Conservation (phyloP, 305 asterid genomes). For the Andrographis paniculata region DNA sequence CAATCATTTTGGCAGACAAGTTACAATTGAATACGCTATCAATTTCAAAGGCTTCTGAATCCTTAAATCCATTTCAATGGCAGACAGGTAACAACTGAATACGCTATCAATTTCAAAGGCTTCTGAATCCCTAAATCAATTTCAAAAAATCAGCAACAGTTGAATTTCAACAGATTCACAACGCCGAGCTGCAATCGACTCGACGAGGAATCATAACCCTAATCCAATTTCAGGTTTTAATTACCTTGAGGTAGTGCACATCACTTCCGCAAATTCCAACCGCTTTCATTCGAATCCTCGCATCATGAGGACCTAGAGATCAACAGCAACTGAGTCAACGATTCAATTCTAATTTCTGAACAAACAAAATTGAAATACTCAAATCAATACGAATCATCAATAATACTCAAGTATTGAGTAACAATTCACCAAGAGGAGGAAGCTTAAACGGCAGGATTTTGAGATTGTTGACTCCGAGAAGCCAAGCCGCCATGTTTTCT, state of each 20-base stretch:
- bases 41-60: too few relatives aligned
- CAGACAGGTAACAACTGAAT: conserved; percentile 1
- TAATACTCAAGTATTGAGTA: too few relatives aligned
- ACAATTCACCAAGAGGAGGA: conserved; percentile 47
- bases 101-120: neutral
- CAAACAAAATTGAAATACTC: neutral
- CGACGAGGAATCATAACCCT: too few relatives aligned
- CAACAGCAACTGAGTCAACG: conserved; percentile 5
- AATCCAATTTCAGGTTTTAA: too few relatives aligned
- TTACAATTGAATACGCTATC: neutral
- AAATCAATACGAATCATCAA: too few relatives aligned
- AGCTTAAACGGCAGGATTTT: conserved; percentile 62
- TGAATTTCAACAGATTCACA: too few relatives aligned
- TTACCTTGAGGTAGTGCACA: conserved; percentile 70
- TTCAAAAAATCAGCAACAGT: too few relatives aligned
- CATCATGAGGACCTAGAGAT: conserved; percentile 64
- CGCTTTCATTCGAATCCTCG: conserved; percentile 68
- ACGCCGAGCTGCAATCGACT: too few relatives aligned
- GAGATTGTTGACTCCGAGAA: conserved; percentile 51
- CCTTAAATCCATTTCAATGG: too few relatives aligned
- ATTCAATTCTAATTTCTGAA: conserved; percentile 7
- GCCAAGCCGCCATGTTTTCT: conserved; percentile 85
- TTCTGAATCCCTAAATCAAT: too few relatives aligned
- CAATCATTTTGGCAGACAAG: conserved; percentile 1
- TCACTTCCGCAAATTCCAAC: conserved; percentile 86